Percentiles rank a stretch among this genome's conserved stretches.
These are phyloP conservation scores for Penicillium sp. DNA, from an alignment of 2,329 filamentous ascomycete genomes.

Conservation along the genomic window DNA sequence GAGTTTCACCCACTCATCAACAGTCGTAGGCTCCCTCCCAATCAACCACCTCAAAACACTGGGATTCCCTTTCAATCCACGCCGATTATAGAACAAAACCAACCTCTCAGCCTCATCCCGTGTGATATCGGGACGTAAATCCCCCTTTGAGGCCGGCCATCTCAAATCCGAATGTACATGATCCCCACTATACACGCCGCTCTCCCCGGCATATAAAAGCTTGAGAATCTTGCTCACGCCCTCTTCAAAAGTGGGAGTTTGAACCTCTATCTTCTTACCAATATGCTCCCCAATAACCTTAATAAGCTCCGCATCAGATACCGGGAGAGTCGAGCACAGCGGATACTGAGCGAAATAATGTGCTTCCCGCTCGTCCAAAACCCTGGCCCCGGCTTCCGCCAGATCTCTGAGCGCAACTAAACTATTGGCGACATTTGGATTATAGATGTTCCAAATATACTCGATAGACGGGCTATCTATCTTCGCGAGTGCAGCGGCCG, in stretches of 20 bases:
- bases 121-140: not conserved
- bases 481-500: not conserved
- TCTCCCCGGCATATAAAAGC: not conserved
- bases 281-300: not conserved
- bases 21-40: not conserved
- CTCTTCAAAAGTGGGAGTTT: not conserved
- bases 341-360: constrained; percentile 1
- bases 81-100: not conserved
- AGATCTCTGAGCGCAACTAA: not conserved
- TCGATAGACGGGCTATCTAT: not conserved
- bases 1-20: not conserved
- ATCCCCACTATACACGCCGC: not conserved
- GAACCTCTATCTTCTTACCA: not conserved
- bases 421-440: not conserved
- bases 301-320: not conserved
- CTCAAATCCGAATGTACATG: not conserved
- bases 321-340: not conserved
- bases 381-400: not conserved
- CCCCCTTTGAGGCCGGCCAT: not conserved
- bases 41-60: not conserved
- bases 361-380: not conserved
- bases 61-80: not conserved
- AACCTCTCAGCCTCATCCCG: not conserved
- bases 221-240: not conserved
- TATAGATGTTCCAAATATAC: not conserved